Conservation (phyloP, 352 stramenopile species). For the Globisporangium perplexum region DNA sequence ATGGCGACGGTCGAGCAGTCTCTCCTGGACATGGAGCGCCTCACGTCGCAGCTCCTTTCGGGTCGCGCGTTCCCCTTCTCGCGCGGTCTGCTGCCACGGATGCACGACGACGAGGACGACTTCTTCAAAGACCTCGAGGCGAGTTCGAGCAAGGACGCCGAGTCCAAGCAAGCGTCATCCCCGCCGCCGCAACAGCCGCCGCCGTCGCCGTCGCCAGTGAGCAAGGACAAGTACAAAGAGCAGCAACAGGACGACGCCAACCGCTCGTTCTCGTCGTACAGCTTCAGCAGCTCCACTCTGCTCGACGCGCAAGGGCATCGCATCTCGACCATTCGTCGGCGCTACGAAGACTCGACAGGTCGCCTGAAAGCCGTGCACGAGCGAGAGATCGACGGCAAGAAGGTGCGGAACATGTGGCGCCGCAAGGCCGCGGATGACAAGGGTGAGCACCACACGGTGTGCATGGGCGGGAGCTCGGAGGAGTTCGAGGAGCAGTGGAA, state of each 20-base stretch:
- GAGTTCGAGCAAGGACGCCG: slow-evolving; percentile 17
- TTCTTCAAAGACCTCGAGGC: slow-evolving; percentile 79
- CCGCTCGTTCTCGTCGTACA: slow-evolving; percentile 68
- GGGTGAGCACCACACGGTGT: slow-evolving; percentile 42
- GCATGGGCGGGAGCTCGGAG: slow-evolving; percentile 26
- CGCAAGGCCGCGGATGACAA: slow-evolving; percentile 55
- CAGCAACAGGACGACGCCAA: slow-evolving; percentile 9
- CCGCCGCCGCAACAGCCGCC: too few species aligned
- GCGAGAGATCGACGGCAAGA: slow-evolving; percentile 53
- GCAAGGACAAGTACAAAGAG: neutral
- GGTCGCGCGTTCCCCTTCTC: slow-evolving; percentile 11
- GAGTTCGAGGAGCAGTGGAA: slow-evolving; percentile 65
- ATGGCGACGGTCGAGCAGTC: slow-evolving; percentile 79
- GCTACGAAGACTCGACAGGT: slow-evolving; percentile 79
- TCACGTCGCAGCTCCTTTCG: slow-evolving; percentile 36
- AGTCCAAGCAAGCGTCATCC: slow-evolving; percentile 1
- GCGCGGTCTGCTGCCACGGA: slow-evolving; percentile 6
- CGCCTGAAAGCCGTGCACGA: slow-evolving; percentile 81
- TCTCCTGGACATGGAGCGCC: slow-evolving; percentile 61
- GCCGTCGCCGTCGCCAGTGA: neutral
- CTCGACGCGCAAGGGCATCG: slow-evolving; percentile 60
- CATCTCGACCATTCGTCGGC: slow-evolving; percentile 63
- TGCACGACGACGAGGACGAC: slow-evolving; percentile 36
- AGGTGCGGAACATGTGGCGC: slow-evolving; percentile 76
- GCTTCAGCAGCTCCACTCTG: slow-evolving; percentile 67